Base-by-base conservation (phyloP, 2,329 filamentous ascomycete genomes). In the Pestalotiopsis fici region DNA sequence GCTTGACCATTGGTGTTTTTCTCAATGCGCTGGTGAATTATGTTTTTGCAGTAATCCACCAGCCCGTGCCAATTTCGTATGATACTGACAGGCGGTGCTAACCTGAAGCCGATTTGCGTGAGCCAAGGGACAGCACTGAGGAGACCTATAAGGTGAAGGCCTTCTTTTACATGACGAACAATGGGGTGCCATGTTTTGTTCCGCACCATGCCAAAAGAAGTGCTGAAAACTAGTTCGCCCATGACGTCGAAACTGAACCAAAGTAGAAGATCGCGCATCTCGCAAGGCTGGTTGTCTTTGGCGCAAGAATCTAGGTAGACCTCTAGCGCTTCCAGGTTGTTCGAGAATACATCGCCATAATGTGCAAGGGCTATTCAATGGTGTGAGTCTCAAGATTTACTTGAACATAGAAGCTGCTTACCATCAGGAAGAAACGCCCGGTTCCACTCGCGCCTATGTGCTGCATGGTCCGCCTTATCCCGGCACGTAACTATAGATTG, bases 151-250 rank as follows among this genome's bases (percentile, higher is more conserved):
- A 50, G 43, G 18, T 18, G n/a, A n/a, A 50, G 43, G 18, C 15
- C 43, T n/a, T 50, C n/a, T 9, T 50, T 18, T 3, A 50, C 18
- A n/a, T n/a, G 18, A 3, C 18, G 35, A n/a, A 79, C 69, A 4
- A 74, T 73, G 37, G 71, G 66, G 37, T 77, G 76, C 74, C 74
- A 77, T 25, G 73, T 50, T 28, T 73, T 64, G 28, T 73, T 62
- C 1, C 65, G 62, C 31, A 80, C 69, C 76, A 80, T 80, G 28
- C 74, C 70, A 66, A 81, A 82, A 0, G 77, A 75, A 66, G 77
- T 64, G 54, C 35, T 59, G 37, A 67, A 65, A 3, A 67, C 35
- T 3, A 65, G 59, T 18, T 67, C 39, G 21, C 68, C 64, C 47
- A 43, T 64, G 39, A 78, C 71, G 35, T 80, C 75, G 55, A 76